phyloP scores from a whole-genome alignment of 345 rosid species.

The Eucalyptus regnans region DNA sequence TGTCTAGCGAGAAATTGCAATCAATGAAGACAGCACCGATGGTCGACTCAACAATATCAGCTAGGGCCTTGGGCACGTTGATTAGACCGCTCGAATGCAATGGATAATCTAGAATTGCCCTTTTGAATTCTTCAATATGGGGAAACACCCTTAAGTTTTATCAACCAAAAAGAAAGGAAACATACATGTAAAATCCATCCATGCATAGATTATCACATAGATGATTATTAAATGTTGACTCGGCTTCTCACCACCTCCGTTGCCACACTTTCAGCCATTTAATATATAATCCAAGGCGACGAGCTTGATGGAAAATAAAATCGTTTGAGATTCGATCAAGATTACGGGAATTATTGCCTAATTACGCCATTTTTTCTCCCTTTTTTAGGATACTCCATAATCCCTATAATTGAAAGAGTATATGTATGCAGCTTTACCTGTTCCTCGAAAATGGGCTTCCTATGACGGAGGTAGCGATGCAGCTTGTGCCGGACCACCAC shows the following conservation, averaged over 20 bases:
- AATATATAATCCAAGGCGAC: not conserved
- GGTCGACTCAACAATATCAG: constrained; percentile 47
- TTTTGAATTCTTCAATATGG: constrained; percentile 30
- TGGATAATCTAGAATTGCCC: constrained; percentile 26
- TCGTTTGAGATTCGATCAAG: not conserved
- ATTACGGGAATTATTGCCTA: not conserved
- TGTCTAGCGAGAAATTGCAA: constrained; percentile 15
- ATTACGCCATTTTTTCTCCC: not conserved
- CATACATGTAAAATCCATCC: not conserved
- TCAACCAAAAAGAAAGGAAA: not conserved
- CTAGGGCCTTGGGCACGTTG: constrained; percentile 34
- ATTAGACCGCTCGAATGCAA: constrained; percentile 51
- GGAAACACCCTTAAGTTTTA: not conserved
- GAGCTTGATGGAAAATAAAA: not conserved
- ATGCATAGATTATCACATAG: not conserved
- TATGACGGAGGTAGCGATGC: constrained; percentile 41
- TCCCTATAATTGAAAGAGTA: not conserved
- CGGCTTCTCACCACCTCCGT: not conserved
- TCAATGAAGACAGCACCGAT: constrained; percentile 52
- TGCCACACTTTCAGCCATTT: not conserved
- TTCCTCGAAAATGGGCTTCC: constrained; percentile 34
- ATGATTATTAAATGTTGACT: not conserved
- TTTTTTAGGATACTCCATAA: not conserved
- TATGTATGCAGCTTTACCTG: constrained; percentile 20
- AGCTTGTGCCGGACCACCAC: constrained; percentile 38